Evolutionary conservation across 2,329 filamentous ascomycete species (phyloP).

Genomic region (Aspergillus proliferans): DNA sequence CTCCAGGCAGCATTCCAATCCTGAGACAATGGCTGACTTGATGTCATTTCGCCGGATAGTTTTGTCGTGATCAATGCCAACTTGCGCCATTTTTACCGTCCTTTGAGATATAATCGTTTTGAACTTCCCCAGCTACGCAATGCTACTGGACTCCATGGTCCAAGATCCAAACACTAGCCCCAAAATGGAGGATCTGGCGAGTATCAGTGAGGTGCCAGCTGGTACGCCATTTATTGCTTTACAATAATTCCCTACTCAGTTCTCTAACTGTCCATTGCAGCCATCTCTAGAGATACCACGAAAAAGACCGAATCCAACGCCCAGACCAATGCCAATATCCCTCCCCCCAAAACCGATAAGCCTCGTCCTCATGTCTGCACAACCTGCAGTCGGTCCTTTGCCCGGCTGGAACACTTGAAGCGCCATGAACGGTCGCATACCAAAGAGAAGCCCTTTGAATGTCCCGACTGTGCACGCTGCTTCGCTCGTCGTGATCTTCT

Average conservation of each 20-base stretch:
- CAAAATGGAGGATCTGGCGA: constrained; percentile 33
- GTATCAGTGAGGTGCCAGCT: constrained; percentile 37
- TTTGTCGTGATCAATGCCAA: neutral
- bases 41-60: neutral
- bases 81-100: neutral
- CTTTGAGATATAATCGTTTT: neutral
- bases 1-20: neutral
- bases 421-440: constrained; percentile 96
- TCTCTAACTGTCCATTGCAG: constrained; percentile 8
- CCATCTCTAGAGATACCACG: constrained; percentile 21
- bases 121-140: constrained; percentile 6
- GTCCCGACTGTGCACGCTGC: constrained; percentile 86
- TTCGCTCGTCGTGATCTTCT: constrained; percentile 91
- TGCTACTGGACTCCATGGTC: constrained; percentile 35
- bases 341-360: constrained; percentile 93
- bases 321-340: constrained; percentile 35
- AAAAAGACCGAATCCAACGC: constrained; percentile 27
- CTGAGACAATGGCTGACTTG: neutral
- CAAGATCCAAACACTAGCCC: constrained; percentile 30
- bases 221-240: constrained; percentile 26
- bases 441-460: constrained; percentile 98
- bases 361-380: constrained; percentile 88
- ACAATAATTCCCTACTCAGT: constrained; percentile 8
- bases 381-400: constrained; percentile 88
- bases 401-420: constrained; percentile 91